Conservation (phyloP, 2,329 filamentous ascomycete genomes). For the Pseudocercospora vitis region DNA sequence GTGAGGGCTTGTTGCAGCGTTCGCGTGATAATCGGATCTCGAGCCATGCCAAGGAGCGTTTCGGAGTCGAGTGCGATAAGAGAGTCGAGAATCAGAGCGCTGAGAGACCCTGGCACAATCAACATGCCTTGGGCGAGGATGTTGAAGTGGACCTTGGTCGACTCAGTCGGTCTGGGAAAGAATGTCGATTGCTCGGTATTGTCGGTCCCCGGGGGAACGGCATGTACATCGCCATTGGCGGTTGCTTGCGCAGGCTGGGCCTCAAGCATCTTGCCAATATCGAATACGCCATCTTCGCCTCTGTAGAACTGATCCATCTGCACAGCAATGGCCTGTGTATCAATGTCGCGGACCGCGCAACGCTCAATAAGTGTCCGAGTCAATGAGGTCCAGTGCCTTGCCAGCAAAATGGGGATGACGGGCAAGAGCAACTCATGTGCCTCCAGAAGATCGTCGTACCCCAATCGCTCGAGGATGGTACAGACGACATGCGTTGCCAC, state of each 20-base stretch:
- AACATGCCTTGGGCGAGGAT: conserved; percentile 82
- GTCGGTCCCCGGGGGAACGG: neutral
- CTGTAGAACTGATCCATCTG: conserved; percentile 60
- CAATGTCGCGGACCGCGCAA: conserved; percentile 66
- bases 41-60: conserved; percentile 62
- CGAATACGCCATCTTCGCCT: conserved; percentile 47
- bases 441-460: conserved; percentile 78
- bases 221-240: conserved; percentile 16
- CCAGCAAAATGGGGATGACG: conserved; percentile 69
- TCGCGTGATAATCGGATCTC: conserved; percentile 58
- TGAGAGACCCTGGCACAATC: conserved; percentile 66
- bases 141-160: conserved; percentile 65
- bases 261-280: conserved; percentile 60
- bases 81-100: conserved; percentile 67
- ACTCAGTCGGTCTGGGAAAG: conserved; percentile 28
- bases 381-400: conserved; percentile 73
- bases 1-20: conserved; percentile 65
- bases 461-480: conserved; percentile 75
- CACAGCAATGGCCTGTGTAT: conserved; percentile 56
- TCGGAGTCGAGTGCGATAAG: conserved; percentile 53
- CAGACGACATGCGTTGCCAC: conserved; percentile 86
- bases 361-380: conserved; percentile 81
- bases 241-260: conserved; percentile 45
- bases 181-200: conserved; percentile 19
- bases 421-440: conserved; percentile 71